phyloP scores from a whole-genome alignment of 768 basidiomycete species.

The Aureoboletus auriporus region DNA sequence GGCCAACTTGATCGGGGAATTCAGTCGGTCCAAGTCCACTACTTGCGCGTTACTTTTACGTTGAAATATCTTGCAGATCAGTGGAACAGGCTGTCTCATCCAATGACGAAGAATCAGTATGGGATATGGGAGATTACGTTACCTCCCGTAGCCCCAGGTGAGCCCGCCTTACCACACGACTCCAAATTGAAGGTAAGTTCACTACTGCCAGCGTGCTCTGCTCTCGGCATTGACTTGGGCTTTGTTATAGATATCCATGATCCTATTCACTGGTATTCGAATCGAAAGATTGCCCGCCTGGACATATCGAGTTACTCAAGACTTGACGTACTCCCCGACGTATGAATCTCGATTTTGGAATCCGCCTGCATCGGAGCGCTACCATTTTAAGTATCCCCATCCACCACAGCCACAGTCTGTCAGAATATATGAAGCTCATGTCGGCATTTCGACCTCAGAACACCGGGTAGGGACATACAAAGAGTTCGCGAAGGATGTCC shows the following conservation, averaged over 20 bases:
- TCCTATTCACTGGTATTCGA: constrained; percentile 68
- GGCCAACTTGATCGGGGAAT: constrained; percentile 89
- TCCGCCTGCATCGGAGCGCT: constrained; percentile 66
- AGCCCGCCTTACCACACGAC: constrained; percentile 87
- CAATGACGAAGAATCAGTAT: constrained; percentile 78
- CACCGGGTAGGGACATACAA: constrained; percentile 89
- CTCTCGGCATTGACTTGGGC: not conserved
- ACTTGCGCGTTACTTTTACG: not conserved
- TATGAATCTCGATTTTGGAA: constrained; percentile 99
- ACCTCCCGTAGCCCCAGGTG: constrained; percentile 61
- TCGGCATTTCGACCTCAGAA: constrained; percentile 92
- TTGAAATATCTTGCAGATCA: constrained; percentile 49
- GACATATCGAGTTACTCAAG: constrained; percentile 95
- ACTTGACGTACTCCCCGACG: constrained; percentile 80
- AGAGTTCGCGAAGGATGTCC: constrained; percentile 82
- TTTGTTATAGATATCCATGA: constrained; percentile 80
- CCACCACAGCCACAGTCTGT: constrained; percentile 63
- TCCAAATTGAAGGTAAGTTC: constrained; percentile 83
- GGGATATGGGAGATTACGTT: constrained; percentile 89
- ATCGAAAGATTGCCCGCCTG: constrained; percentile 93
- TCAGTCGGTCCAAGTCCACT: constrained; percentile 62
- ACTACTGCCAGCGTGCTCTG: not conserved
- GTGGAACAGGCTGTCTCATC: constrained; percentile 84
- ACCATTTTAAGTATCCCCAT: constrained; percentile 76
- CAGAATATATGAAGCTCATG: constrained; percentile 96